Base-by-base conservation (phyloP, 1,284 basidiomycete species). In the Heterobasidion occidentale region DNA sequence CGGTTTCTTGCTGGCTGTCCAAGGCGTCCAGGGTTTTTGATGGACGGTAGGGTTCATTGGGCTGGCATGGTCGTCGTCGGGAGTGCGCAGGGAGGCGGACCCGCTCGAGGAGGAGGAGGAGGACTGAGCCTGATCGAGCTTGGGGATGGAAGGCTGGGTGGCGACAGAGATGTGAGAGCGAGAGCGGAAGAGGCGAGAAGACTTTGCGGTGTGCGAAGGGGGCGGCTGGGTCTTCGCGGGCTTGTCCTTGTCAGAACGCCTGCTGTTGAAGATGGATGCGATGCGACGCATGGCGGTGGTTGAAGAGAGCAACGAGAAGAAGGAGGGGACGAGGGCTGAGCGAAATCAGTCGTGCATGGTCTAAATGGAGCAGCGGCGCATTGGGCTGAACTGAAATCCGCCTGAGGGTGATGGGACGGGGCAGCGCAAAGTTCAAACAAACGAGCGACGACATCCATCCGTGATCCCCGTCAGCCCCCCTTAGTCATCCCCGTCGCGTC, bases 31-130 rank as follows among this genome's bases (percentile, higher is more conserved):
- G 27, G 27, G 42, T 76, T 73, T 62, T 49, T 56, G 8, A 19
- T 12, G 14, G 56, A 55, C 4, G 63, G 65, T 67, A 53, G 63
- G 65, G 59, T 68, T 66, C 59, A 72, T 65, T 57, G 73, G 65
- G 60, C 68, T 72, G 61, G 68, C 66, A 46, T 72, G 69, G 59
- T 86, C 83, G 62, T 86, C 77, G 60, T 76, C 83, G 42, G 84
- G 83, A 9, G 86, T 86, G 57, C 76, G 78, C 45, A 83, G 71
- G 56, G 78, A 80, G 49, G 78, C 75, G 14, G 80, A 83, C 55
- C 79, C 81, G 50, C 76, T 78, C 1, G 84, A 86, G 9, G 85
- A 82, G 19, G 79, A 79, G 12, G 84, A 82, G 1, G 81, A 83
- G 17, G 74, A 77, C 59, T 65, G 64, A 5, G 61, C 64, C 36